Evolutionary conservation across 129 eudicot species (phyloP).

Genomic region (Tagetes erecta): DNA sequence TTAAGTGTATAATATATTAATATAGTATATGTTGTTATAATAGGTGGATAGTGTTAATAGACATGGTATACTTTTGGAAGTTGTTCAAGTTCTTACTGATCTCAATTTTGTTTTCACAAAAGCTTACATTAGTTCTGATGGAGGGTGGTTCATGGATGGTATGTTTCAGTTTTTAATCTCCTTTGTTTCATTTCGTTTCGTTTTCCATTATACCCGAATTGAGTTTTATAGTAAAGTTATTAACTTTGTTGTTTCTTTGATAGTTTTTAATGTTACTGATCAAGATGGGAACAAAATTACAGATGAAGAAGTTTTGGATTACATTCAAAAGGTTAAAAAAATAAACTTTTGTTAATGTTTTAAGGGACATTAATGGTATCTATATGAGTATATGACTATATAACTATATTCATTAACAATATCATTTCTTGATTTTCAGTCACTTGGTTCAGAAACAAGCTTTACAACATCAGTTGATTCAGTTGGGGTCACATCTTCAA

Average conservation of each 20-base stretch:
- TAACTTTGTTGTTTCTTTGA: background rate
- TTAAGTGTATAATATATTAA: conserved; percentile 2
- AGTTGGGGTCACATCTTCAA: conserved; percentile 60
- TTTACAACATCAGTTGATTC: conserved; percentile 74
- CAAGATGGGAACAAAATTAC: conserved; percentile 92
- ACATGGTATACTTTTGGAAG: conserved; percentile 93
- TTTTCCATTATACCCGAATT: background rate
- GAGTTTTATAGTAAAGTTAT: background rate
- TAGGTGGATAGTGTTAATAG: conserved; percentile 97
- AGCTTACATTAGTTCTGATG: conserved; percentile 98
- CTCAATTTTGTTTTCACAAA: conserved; percentile 75
- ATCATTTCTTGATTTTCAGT: conserved; percentile 35
- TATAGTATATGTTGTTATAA: conserved; percentile 14
- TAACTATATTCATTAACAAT: background rate
- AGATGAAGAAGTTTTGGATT: conserved; percentile 72
- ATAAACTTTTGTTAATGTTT: background rate
- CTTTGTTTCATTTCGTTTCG: background rate
- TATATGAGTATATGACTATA: background rate
- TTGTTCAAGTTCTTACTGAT: conserved; percentile 95
- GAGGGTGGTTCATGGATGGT: conserved; percentile 99
- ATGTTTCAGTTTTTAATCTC: conserved; percentile 11
- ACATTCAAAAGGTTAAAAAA: conserved; percentile 68
- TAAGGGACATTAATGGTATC: background rate
- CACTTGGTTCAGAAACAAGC: conserved; percentile 85
- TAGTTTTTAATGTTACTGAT: conserved; percentile 95